Base-by-base conservation (phyloP, 768 basidiomycete species). In the Kwoniella mangroviensis region DNA sequence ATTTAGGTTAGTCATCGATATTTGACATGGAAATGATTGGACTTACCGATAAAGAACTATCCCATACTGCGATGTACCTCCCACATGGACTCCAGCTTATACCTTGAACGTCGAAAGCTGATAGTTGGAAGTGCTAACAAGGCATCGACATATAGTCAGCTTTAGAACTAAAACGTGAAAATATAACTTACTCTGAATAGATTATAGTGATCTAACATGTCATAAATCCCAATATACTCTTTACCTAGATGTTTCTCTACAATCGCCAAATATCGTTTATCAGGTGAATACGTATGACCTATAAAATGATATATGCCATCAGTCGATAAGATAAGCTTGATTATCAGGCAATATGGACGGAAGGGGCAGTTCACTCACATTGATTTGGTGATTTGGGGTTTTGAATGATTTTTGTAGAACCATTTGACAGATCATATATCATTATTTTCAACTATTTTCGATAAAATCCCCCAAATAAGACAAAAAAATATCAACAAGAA, bases 191-290 rank as follows among this genome's bases (percentile, higher is more conserved):
- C 82, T 42, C 80, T 59, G n/a, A 81, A 49, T 6, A 83, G 66
- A 24, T 69, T 59, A 43, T 75, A 79, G 15, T 34, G 26, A 45
- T 73, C 75, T 12, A 63, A 52, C 2, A 74, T 65, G 77, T 96
- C 93, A 79, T 98, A 97, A 4, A 97, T 84, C 24, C 93, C 92
- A 0, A 94, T 80, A 0, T 90, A 91, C 76, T 96, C 94, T 82
- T 91, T 94, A 1, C 92, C 94, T 74, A 91, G 91, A 80, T 96
- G 94, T 22, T 92, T 87, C 80, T 97, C 94, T 4, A 91, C 93
- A 5, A 96, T 84, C 24, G 93, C 84, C 75, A 96, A 90, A 82
- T 94, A 94, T 13, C 89, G 89, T 2, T 90, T 90, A 83, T 95
- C 93, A 40, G 88, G 72, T 0, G 79, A 79, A 42, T 74, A 83